These are phyloP conservation scores for Mytilinidion resinicola DNA, from an alignment of 495 filamentous ascomycete species.

Conservation along the genomic window DNA sequence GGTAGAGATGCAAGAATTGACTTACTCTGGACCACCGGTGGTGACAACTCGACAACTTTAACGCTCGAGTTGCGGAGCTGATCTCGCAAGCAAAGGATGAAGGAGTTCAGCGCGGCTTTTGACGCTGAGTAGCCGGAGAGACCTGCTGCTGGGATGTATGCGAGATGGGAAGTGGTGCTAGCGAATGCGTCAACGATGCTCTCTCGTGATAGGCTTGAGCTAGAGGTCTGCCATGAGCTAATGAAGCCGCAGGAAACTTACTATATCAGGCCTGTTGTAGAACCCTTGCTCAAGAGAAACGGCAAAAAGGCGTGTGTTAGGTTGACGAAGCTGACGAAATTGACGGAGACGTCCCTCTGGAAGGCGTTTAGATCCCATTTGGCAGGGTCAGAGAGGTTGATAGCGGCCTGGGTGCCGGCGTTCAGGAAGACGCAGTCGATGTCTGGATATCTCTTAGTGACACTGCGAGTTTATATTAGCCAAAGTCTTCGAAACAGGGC, in stretches of 20 bases:
- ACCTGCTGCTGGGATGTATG: conserved; percentile 38
- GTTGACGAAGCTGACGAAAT: conserved; percentile 21
- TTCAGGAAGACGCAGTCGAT: conserved; percentile 29
- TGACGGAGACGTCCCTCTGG: conserved; percentile 19
- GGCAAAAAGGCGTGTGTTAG: conserved; percentile 25
- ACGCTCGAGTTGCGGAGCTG: not conserved
- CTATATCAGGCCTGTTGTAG: conserved; percentile 11
- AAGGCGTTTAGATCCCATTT: conserved; percentile 9
- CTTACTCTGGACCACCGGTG: not conserved
- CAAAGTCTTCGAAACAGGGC: not conserved
- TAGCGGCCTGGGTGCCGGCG: conserved; percentile 16
- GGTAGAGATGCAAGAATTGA: no score
- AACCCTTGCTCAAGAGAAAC: conserved; percentile 8
- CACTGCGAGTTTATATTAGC: not conserved
- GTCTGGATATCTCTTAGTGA: conserved; percentile 9
- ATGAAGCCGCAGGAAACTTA: not conserved
- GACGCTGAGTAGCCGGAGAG: conserved; percentile 41
- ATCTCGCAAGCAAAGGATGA: conserved; percentile 24
- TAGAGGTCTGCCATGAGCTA: not conserved
- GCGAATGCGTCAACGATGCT: not conserved
- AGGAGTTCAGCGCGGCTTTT: conserved; percentile 43
- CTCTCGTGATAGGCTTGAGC: not conserved
- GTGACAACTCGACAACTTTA: not conserved
- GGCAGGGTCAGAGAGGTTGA: conserved; percentile 10
- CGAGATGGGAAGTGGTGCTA: conserved; percentile 41